These are phyloP conservation scores for Aphanomyces euteiches DNA, from an alignment of 352 stramenopile genomes.

Conservation along the genomic window DNA sequence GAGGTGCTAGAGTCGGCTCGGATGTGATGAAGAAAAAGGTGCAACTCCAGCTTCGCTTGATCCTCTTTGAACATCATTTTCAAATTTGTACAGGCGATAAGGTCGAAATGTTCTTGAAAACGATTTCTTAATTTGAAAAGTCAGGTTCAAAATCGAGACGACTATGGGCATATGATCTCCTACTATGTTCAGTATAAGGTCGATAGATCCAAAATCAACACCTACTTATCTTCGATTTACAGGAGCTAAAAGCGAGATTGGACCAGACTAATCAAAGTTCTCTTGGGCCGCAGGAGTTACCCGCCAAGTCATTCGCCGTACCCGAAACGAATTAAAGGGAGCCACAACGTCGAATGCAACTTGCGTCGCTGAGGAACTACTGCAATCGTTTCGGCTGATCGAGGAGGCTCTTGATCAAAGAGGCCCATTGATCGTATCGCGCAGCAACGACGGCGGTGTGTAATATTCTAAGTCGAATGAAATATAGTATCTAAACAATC, in stretches of 20 bases:
- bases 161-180: constrained; percentile 21
- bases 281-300: not conserved
- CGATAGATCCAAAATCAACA: not conserved
- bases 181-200: constrained; percentile 18
- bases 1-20: not conserved
- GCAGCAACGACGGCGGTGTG: constrained; percentile 17
- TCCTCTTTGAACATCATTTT: constrained; percentile 23
- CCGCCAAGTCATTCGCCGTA: not conserved
- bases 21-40: not conserved
- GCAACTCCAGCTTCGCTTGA: constrained; percentile 4
- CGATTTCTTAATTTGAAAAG: not conserved
- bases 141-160: constrained; percentile 16
- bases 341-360: not conserved
- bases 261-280: not conserved
- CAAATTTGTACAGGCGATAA: not conserved
- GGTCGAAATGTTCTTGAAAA: not conserved
- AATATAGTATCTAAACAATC: not conserved
- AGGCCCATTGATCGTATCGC: constrained; percentile 26
- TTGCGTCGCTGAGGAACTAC: not conserved
- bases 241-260: not conserved
- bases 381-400: constrained; percentile 1
- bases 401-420: constrained; percentile 13
- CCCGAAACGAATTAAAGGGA: not conserved
- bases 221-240: too few species aligned
- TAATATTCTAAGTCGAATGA: constrained; percentile 9